Evolutionary conservation across 2,329 filamentous ascomycete species (phyloP).

Genomic region (Colletotrichum brevisporum): DNA sequence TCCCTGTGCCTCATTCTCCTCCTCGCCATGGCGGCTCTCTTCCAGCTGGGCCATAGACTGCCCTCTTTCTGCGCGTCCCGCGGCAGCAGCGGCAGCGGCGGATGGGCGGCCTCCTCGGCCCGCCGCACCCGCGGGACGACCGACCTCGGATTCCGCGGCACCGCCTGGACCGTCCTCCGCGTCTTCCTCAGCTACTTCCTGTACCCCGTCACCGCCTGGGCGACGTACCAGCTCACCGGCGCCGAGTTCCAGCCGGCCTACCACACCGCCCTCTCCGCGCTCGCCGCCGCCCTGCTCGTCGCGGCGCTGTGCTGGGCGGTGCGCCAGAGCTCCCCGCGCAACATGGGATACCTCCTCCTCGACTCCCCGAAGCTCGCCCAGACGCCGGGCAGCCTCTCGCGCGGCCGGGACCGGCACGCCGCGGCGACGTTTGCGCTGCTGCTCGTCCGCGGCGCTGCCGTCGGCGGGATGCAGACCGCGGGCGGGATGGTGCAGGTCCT

Average conservation of each 20-base stretch:
- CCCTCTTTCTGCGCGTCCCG: conserved; percentile 42
- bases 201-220: conserved; percentile 78
- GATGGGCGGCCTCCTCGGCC: conserved; percentile 50
- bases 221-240: conserved; percentile 75
- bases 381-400: conserved; percentile 67
- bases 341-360: conserved; percentile 48
- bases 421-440: conserved; percentile 74
- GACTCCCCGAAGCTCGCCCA: conserved; percentile 68
- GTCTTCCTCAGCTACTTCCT: conserved; percentile 84
- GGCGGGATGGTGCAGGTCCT: conserved; percentile 73
- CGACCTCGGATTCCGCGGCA: conserved; percentile 20
- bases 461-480: conserved; percentile 72
- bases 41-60: conserved; percentile 55
- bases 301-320: conserved; percentile 48
- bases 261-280: conserved; percentile 50
- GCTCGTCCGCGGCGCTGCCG: conserved; percentile 74
- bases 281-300: conserved; percentile 43
- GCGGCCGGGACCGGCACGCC: conserved; percentile 74
- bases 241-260: conserved; percentile 39
- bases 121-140: conserved; percentile 46
- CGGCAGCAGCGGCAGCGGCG: conserved; percentile 60
- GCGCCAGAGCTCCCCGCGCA: conserved; percentile 42
- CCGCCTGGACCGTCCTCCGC: conserved; percentile 67
- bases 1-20: conserved; percentile 72
- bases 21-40: conserved; percentile 70